phyloP scores from a whole-genome alignment of 2,329 filamentous ascomycete genomes.

The Exophiala sideris region DNA sequence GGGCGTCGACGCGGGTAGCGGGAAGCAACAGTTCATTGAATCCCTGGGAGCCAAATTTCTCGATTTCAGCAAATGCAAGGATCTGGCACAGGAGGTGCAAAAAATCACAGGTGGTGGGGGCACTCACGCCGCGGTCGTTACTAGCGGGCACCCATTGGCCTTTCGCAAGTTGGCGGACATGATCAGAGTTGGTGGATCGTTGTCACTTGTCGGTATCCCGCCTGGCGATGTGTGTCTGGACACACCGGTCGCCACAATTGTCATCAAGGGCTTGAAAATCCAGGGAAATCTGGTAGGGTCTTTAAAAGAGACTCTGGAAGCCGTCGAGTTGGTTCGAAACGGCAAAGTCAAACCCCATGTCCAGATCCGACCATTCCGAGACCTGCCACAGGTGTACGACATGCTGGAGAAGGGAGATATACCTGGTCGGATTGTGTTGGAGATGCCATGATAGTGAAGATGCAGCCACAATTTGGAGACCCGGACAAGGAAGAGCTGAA shows the following conservation, averaged over 20 bases:
- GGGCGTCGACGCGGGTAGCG: constrained; percentile 40
- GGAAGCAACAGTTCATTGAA: constrained; percentile 40
- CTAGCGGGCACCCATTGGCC: constrained; percentile 41
- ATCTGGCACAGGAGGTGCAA: constrained; percentile 35
- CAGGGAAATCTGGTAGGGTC: constrained; percentile 45
- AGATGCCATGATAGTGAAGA: constrained; percentile 19
- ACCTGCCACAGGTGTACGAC: constrained; percentile 43
- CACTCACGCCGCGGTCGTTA: constrained; percentile 42
- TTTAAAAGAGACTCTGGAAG: constrained; percentile 46
- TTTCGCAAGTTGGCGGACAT: constrained; percentile 41
- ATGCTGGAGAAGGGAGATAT: constrained; percentile 46
- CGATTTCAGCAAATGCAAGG: constrained; percentile 36
- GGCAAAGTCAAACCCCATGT: constrained; percentile 44
- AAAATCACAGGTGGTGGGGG: constrained; percentile 34
- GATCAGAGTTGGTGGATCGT: constrained; percentile 42
- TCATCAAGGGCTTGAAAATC: constrained; percentile 45
- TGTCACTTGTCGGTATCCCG: constrained; percentile 46
- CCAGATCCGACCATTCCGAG: constrained; percentile 41
- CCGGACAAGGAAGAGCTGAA: not conserved
- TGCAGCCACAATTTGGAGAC: not conserved
- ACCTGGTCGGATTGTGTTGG: constrained; percentile 42
- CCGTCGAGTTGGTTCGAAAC: constrained; percentile 42
- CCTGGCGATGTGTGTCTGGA: constrained; percentile 38
- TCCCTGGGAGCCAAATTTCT: constrained; percentile 42
- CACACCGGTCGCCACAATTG: constrained; percentile 43